phyloP scores from a whole-genome alignment of 495 filamentous ascomycete genomes.

The Aspergillus biplanus region DNA sequence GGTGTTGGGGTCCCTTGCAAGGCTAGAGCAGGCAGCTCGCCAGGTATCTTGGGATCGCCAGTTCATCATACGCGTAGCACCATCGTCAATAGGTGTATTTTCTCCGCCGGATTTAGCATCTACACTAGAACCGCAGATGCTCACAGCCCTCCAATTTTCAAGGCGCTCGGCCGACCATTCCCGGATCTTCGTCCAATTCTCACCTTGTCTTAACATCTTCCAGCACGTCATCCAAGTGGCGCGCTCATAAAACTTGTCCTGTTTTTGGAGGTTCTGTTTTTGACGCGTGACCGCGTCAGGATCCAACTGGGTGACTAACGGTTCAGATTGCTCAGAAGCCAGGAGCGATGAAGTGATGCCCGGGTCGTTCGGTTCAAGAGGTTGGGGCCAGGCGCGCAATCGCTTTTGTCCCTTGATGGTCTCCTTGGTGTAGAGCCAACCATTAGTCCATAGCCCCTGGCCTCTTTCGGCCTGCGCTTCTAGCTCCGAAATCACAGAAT shows the following conservation, averaged over 20 bases:
- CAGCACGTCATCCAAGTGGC: constrained; percentile 88
- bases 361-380: constrained; percentile 61
- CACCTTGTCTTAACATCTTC: constrained; percentile 83
- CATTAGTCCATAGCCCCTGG: constrained; percentile 72
- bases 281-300: constrained; percentile 88
- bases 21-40: constrained; percentile 79
- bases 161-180: constrained; percentile 80
- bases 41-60: constrained; percentile 61
- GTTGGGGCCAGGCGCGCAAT: constrained; percentile 64
- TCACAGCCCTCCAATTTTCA: constrained; percentile 81
- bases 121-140: constrained; percentile 47
- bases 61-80: constrained; percentile 52
- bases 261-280: constrained; percentile 67
- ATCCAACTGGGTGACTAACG: constrained; percentile 86
- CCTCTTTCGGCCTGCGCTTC: constrained; percentile 63
- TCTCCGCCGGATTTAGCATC: constrained; percentile 34
- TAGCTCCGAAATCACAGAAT: constrained; percentile 71
- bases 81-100: constrained; percentile 45
- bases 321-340: constrained; percentile 59
- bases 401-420: constrained; percentile 90
- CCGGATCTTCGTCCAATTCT: constrained; percentile 67
- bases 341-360: constrained; percentile 59
- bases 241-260: constrained; percentile 83
- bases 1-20: constrained; percentile 67
- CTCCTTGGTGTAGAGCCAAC: constrained; percentile 90